Percentiles rank a stretch among this genome's conserved stretches.
Evolutionary conservation across 495 filamentous ascomycete genomes (phyloP).

Genomic region (Talaromyces thailandensis): DNA sequence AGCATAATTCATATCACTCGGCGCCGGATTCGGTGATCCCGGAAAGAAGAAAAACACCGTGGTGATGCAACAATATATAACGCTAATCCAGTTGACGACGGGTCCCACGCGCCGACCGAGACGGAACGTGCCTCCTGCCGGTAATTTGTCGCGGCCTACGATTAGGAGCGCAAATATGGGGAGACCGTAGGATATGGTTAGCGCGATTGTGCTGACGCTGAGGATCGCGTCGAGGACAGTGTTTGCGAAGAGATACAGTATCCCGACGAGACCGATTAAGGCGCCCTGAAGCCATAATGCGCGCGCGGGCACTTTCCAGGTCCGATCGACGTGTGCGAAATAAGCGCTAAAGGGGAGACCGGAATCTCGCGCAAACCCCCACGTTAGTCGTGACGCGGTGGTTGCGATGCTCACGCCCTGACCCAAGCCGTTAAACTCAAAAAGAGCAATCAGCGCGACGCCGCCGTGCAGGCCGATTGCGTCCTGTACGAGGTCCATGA

Average conservation of each 20-base stretch:
- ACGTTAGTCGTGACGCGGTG: constrained; percentile 42
- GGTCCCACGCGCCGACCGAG: constrained; percentile 24
- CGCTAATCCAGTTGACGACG: constrained; percentile 26
- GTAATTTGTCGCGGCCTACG: constrained; percentile 32
- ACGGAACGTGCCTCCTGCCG: constrained; percentile 22
- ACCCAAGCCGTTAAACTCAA: constrained; percentile 40
- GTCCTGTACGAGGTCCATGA: constrained; percentile 36
- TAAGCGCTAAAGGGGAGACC: constrained; percentile 39
- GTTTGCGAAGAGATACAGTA: constrained; percentile 38
- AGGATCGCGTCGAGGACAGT: constrained; percentile 36
- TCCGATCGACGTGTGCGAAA: constrained; percentile 31
- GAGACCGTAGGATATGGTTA: constrained; percentile 36
- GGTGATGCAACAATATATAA: constrained; percentile 33
- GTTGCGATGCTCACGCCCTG: constrained; percentile 38
- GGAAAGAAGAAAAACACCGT: constrained; percentile 40
- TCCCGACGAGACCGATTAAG: constrained; percentile 32
- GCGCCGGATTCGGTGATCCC: constrained; percentile 23
- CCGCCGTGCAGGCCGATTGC: constrained; percentile 30
- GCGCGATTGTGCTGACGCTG: constrained; percentile 36
- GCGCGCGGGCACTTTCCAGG: constrained; percentile 34
- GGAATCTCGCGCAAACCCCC: constrained; percentile 51
- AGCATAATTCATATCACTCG: constrained; percentile 37
- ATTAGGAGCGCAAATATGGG: constrained; percentile 29
- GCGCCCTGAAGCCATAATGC: constrained; percentile 35
- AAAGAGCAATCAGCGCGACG: constrained; percentile 30